Base-by-base conservation (phyloP, 371 early-diverging fungal species). In the Apophysomyces sp. region DNA sequence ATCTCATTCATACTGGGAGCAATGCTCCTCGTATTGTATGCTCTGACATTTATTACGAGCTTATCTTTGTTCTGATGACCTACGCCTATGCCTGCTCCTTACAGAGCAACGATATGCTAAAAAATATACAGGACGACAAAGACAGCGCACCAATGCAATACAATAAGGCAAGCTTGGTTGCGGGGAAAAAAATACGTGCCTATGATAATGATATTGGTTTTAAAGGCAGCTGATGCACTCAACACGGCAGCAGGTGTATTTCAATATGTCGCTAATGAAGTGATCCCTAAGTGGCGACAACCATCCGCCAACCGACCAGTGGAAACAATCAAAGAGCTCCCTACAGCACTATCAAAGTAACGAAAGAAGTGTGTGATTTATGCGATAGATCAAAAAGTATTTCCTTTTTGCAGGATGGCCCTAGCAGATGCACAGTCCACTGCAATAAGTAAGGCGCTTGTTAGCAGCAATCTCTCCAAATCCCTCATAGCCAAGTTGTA, bases 241-340 rank as follows among this genome's bases (percentile, higher is more conserved):
- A 81, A 82, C 61, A 85, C 73, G 27, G 85, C 86, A 0, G 83
- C 86, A 1, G 77, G 88, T 16, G 71, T 85, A 2, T 88, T 88
- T 69, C 70, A 80, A 34, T 83, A 77, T 41, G 68, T 88, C 11
- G 80, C 78, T 0, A 79, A 84, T 32, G 67, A 79, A 12, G 78
- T 84, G 37, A 79, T 83, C 36, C 85, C 84, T 1, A 76, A 68
- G 34, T 82, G 84, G 84, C 65, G 70, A 24, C 68, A 71, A 16
- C 63, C 71, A 13, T 61, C 72, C 0, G 60, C 61, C 1, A 66
- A 67, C 27, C 57, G 75, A 32, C 82, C 84, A 3, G 72, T 76
- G 0, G 84, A 84, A 51, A 76, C 80, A 0, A 61, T 77, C 27
- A 69, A 68, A 6, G 84, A 84, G 30, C 61, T 80, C 5, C 51